Percentiles rank a stretch among this genome's conserved stretches.
These are phyloP conservation scores for Blastocladiella emersonii DNA, from an alignment of 371 early-diverging fungal species.

Conservation along the genomic window DNA sequence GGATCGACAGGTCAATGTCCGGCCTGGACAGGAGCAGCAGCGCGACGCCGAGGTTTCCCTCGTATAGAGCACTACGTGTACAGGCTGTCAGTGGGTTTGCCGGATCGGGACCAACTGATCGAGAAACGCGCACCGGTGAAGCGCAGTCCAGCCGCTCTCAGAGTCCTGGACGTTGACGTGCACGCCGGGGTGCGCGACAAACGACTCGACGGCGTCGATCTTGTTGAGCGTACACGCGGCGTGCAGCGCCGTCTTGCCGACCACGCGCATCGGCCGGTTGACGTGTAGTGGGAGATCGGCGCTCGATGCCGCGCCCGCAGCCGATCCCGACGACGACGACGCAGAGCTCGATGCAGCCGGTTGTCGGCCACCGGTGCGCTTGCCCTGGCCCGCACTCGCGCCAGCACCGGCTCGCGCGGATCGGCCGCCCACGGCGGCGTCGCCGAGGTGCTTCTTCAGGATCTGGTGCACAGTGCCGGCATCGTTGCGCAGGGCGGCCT, in stretches of 20 bases:
- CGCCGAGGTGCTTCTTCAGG: no score
- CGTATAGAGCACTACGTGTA: conserved; percentile 34
- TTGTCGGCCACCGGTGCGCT: no score
- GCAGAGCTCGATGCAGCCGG: no score
- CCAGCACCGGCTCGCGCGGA: no score
- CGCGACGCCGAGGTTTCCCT: conserved; percentile 47
- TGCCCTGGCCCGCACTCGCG: no score
- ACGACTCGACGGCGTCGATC: conserved; percentile 20
- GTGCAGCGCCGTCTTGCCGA: conserved; percentile 34
- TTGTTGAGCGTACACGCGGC: conserved; percentile 30
- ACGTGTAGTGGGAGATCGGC: no score
- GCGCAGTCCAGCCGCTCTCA: conserved; percentile 56
- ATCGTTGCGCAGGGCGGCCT: no score
- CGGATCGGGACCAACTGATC: background rate
- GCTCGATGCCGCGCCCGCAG: no score
- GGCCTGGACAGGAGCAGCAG: conserved; percentile 31
- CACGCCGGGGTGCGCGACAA: conserved; percentile 32
- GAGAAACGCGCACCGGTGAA: conserved; percentile 34
- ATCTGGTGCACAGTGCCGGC: no score
- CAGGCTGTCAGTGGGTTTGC: background rate
- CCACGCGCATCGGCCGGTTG: no score
- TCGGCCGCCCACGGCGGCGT: no score
- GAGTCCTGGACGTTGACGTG: conserved; percentile 46
- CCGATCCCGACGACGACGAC: no score
- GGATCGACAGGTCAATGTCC: conserved; percentile 37